Evolutionary conservation across 2,329 filamentous ascomycete genomes (phyloP).

Genomic region (Colletotrichum coccodes): DNA sequence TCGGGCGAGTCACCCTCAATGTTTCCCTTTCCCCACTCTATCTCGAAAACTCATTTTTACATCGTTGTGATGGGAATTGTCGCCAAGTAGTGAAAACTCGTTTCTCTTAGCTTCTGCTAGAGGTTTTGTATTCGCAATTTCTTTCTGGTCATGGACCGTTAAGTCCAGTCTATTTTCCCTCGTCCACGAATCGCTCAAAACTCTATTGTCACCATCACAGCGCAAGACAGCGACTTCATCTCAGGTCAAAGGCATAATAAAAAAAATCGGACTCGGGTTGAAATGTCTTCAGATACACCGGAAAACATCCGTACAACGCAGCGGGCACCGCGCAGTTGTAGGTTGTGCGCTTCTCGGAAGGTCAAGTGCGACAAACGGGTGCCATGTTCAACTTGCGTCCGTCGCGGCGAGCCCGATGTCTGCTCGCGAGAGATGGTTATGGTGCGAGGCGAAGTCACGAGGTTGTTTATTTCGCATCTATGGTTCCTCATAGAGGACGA

Average conservation of each 20-base stretch:
- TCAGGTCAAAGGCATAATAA: not conserved
- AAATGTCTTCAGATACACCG: not conserved
- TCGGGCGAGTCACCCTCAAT: not conserved
- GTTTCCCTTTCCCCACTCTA: not conserved
- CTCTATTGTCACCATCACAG: not conserved
- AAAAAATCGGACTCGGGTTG: too few species aligned
- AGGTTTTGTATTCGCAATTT: too few species aligned
- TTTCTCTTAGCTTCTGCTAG: too few species aligned
- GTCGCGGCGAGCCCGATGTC: not conserved
- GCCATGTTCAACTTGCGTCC: not conserved
- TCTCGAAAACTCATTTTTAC: too few species aligned
- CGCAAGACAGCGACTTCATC: too few species aligned
- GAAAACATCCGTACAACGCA: not conserved
- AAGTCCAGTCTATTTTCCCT: too few species aligned
- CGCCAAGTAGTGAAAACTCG: too few species aligned
- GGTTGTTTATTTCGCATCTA: not conserved
- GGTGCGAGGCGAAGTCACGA: not conserved
- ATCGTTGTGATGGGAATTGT: too few species aligned
- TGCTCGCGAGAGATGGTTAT: not conserved
- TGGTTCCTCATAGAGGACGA: not conserved
- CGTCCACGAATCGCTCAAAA: too few species aligned
- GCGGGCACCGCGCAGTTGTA: not conserved
- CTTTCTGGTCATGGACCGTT: too few species aligned
- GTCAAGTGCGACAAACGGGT: not conserved
- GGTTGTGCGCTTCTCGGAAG: not conserved